phyloP scores from a whole-genome alignment of 495 filamentous ascomycete species.

The Penicillium arizonense region DNA sequence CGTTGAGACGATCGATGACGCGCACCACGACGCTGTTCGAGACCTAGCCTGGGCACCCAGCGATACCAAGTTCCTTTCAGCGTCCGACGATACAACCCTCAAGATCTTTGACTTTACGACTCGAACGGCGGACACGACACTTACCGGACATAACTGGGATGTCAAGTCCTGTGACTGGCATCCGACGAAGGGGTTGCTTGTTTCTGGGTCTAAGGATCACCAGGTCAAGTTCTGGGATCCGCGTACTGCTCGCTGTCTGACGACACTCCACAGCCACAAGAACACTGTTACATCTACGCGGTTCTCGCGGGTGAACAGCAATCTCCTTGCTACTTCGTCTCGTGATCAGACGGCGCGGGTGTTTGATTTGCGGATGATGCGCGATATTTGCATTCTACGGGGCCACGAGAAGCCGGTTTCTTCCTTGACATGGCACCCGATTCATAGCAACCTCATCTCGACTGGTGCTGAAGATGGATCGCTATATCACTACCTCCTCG shows the following conservation, averaged over 20 bases:
- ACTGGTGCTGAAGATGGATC: slow-evolving; percentile 88
- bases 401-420: slow-evolving; percentile 96
- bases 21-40: slow-evolving; percentile 83
- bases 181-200: slow-evolving; percentile 88
- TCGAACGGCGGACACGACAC: slow-evolving; percentile 71
- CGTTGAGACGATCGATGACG: slow-evolving; percentile 88
- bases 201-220: slow-evolving; percentile 97
- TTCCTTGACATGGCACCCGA: slow-evolving; percentile 89
- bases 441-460: slow-evolving; percentile 83
- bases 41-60: slow-evolving; percentile 92
- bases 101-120: slow-evolving; percentile 97
- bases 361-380: slow-evolving; percentile 97
- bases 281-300: slow-evolving; percentile 87
- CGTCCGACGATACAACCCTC: slow-evolving; percentile 86
- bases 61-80: slow-evolving; percentile 93
- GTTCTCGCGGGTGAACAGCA: slow-evolving; percentile 80
- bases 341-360: slow-evolving; percentile 88
- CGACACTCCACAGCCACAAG: slow-evolving; percentile 95
- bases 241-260: slow-evolving; percentile 81
- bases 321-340: slow-evolving; percentile 86
- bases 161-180: slow-evolving; percentile 97
- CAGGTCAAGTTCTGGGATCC: slow-evolving; percentile 98
- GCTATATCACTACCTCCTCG: slow-evolving; percentile 86
- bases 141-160: slow-evolving; percentile 94
- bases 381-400: slow-evolving; percentile 85